These are phyloP conservation scores for Pezizomycotina sp. DNA, from an alignment of 2,329 filamentous ascomycete genomes.

Conservation along the genomic window DNA sequence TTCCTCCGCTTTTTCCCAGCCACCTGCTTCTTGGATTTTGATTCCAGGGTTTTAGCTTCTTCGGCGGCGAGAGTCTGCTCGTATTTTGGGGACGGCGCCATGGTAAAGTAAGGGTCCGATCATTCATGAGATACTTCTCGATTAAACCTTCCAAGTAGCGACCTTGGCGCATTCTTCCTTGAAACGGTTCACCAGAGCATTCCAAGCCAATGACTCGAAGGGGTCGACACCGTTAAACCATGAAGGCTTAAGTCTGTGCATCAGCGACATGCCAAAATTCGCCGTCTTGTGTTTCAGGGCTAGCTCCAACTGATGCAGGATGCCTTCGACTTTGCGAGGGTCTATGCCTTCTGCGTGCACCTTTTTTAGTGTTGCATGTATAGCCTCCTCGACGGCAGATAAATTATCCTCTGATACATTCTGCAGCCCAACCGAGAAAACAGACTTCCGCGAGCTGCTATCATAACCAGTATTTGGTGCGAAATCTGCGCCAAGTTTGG, in stretches of 20 bases:
- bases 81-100: conserved; percentile 68
- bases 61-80: conserved; percentile 57
- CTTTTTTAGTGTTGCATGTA: conserved; percentile 56
- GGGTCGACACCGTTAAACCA: conserved; percentile 96
- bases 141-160: conserved; percentile 71
- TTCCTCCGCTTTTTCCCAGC: conserved; percentile 52
- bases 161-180: conserved; percentile 54
- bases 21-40: conserved; percentile 58
- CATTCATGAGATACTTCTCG: conserved; percentile 78
- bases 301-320: conserved; percentile 87
- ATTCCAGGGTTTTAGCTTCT: conserved; percentile 57
- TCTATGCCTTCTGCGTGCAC: conserved; percentile 66
- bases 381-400: conserved; percentile 54
- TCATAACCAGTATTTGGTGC: conserved; percentile 91
- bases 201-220: conserved; percentile 81
- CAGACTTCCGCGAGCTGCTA: conserved; percentile 54
- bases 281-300: conserved; percentile 77
- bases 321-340: conserved; percentile 75
- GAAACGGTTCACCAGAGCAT: conserved; percentile 71
- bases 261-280: conserved; percentile 77
- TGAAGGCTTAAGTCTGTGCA: conserved; percentile 72
- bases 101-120: conserved; percentile 85
- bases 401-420: conserved; percentile 75
- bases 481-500: conserved; percentile 79
- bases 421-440: conserved; percentile 80